Base-by-base conservation (phyloP, 1,284 basidiomycete species). In the Lentinula novae-zelandiae region DNA sequence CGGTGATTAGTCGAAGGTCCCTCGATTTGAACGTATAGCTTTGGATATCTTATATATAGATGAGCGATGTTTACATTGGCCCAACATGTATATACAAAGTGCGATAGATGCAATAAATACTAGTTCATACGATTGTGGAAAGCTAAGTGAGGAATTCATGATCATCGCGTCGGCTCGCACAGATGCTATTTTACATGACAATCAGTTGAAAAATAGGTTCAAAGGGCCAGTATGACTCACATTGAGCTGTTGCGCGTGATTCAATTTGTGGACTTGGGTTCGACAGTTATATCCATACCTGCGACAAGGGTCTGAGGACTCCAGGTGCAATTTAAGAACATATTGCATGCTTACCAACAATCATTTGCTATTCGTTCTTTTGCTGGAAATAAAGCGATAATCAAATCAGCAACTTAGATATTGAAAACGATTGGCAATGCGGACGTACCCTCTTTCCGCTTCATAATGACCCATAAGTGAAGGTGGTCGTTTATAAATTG, bases 281-380 rank as follows among this genome's bases (percentile, higher is more conserved):
- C 71, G 64, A 50, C 72, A 73, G 42, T 70, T 64, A 54, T 70
- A 72, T 3, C 72, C 72, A 63, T 73, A 73, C 72, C 72, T 72
- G 22, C 48, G 8, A 9, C 31, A 33, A 20, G 5, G n/a, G 36
- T 13, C 46, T 10, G 46, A 17, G 13, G 44, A 61, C 39, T 39
- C 27, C 17, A 6, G 9, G 44, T 10, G 10, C 13, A 53, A 20
- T 17, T 7, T 15, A 17, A 49, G 38, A 4, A 20, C 31, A 27
- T 49, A 33, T 27, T 5, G 44, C 15, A 46, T 20, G 17, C 62
- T 38, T 17, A 61, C 64, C 60, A 63, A 56, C 64, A 65, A 58
- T 65, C 51, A 13, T 63, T 58, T 22, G 54, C 52, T 10, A 62
- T 38, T 31, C 48, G 49, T 9, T 58, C 58, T 3, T 61, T 59